phyloP scores from a whole-genome alignment of 2,329 filamentous ascomycete genomes.

The Domatiomyces catenatus region DNA sequence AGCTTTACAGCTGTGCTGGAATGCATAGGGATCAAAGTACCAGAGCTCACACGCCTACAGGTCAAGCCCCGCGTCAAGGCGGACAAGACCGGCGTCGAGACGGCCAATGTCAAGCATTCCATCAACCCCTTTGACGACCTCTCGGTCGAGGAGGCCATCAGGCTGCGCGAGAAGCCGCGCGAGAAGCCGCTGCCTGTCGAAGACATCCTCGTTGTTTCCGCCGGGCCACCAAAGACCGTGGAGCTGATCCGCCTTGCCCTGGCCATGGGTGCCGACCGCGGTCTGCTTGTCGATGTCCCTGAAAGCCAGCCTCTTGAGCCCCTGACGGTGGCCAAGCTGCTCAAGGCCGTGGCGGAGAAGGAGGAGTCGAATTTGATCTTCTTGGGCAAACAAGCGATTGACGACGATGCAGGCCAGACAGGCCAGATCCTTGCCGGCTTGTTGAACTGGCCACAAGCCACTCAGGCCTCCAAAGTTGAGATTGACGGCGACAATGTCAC shows the following conservation, averaged over 20 bases:
- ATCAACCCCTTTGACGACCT: constrained; percentile 99
- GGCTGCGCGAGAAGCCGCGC: constrained; percentile 88
- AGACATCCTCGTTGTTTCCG: constrained; percentile 80
- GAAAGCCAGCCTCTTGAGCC: constrained; percentile 65
- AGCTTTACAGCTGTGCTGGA: neutral
- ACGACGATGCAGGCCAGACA: constrained; percentile 89
- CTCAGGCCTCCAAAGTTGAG: constrained; percentile 73
- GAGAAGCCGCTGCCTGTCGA: constrained; percentile 64
- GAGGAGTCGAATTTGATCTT: constrained; percentile 86
- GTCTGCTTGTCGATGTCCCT: constrained; percentile 68
- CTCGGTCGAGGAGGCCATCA: constrained; percentile 88
- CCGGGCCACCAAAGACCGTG: constrained; percentile 71
- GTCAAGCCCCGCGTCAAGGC: constrained; percentile 58
- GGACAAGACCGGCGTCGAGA: constrained; percentile 73
- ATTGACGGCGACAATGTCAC: constrained; percentile 55
- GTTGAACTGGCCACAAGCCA: constrained; percentile 85
- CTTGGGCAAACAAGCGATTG: constrained; percentile 94
- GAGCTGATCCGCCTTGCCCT: constrained; percentile 90
- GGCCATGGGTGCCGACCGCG: constrained; percentile 95
- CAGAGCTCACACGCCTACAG: constrained; percentile 23
- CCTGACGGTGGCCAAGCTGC: constrained; percentile 77
- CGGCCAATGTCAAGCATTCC: constrained; percentile 82
- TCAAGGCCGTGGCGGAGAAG: constrained; percentile 61
- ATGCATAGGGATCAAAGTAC: neutral
- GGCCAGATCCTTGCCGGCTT: constrained; percentile 95